Base-by-base conservation (phyloP, 208 protist species). In the Wallacemonas collosoma region DNA sequence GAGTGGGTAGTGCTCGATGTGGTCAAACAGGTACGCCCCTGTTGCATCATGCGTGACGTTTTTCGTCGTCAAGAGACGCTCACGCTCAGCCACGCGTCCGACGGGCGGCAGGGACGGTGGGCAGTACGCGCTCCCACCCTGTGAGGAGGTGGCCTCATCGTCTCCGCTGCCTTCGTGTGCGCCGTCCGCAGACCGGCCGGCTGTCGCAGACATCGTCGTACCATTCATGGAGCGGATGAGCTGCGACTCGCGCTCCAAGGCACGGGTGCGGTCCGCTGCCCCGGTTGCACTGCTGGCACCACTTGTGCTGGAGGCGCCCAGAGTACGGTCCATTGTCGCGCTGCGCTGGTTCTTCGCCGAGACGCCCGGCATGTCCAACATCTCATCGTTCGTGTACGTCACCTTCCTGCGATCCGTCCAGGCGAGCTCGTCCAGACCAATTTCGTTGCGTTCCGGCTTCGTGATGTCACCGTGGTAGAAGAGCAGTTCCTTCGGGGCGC, bases 381-480 rank as follows among this genome's bases (percentile, higher is more conserved):
- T 86, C 26, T 91, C 83, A 1, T 91, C 76, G 48, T 83, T 87
- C 0, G 81, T 88, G 66, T 76, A 72, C 38, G 61, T 38, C 15
- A 76, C 67, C 40, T n/a, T 67, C 55, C 65, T 81, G 26, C 62
- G 79, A 60, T 87, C 66, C 38, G 88, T 90, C 75, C 86, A 92
- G 61, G 79, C 85, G 15, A 97, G 76, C 71, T 94, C 87, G n/a
- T 70, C 65, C 14, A 91, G 77, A 39, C 87, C 82, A 67, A 86
- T 69, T 48, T 79, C 68, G 64, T 82, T 85, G 61, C 82, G 74
- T 41, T 82, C 69, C 6, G 86, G 85, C 43, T 84, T 68, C 36
- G 77, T 71, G 38, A 93, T 84, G 73, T 93, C 84, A 64, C 89
- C 91, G 77, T 97, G 93, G 72, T 88, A 90, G 68, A 97, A 94